Base-by-base conservation (phyloP, 2,329 filamentous ascomycete genomes). In the Basipetospora chlamydospora region DNA sequence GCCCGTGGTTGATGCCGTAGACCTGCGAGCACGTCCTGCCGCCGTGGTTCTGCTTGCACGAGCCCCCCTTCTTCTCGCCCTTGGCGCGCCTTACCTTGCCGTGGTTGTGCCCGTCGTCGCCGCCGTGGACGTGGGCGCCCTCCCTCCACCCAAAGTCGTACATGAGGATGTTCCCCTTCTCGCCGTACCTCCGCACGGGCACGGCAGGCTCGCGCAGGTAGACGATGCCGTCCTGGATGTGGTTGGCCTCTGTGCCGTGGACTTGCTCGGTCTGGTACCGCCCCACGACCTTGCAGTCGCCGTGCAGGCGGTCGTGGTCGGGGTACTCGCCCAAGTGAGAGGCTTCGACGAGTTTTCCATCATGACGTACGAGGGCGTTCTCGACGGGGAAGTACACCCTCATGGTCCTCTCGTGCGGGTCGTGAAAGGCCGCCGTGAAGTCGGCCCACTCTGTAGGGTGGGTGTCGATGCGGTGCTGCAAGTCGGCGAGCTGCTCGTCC, bases 101-200 rank as follows among this genome's bases (percentile, higher is more conserved):
- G n/a, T 35, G 29, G 10, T 16, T n/a, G 11, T 20, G 23, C 17
- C 21, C 28, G 18, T 40, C 13, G 28, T 35, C 26, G 17, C 29
- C 38, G 20, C 21, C n/a, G 26, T 43, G 42, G 13, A 13, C 31
- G 32, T 43, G 37, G 5, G 22, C 20, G 7, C 34, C 34, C 28
- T 40, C 39, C n/a, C 34, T 20, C 35, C 35, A 43, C 6, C 42
- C 42, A 39, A 43, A 42, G 32, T 43, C 38, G 23, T 43, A 43
- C 21, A 43, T 39, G 13, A 40, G 33, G 13, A 42, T 32, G 26
- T 39, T 42, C 5, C 28, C 34, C 11, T 26, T 23, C 15, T 39
- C 38, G 26, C 38, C 38, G 22, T 40, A 37, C 13, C 21, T 22
- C 11, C 38, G 31, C 13, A 40, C 25, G 7, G 38, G 40, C 21